These are phyloP conservation scores for Sugiyamaella castrensis DNA, from an alignment of 1,139 yeast genomes.

Conservation along the genomic window DNA sequence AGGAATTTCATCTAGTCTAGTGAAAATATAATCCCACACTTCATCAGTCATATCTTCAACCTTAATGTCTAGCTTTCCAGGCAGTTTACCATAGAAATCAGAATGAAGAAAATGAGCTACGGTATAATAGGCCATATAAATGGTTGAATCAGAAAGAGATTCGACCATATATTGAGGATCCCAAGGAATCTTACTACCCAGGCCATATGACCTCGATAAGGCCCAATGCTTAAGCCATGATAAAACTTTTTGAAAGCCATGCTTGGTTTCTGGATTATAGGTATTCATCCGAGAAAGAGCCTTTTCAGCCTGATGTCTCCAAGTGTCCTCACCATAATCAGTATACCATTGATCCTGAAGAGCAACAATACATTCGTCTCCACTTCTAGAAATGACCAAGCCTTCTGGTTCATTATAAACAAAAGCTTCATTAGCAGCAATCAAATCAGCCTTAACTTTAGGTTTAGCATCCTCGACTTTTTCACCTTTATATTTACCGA, in stretches of 20 bases:
- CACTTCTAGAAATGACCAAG: conserved; percentile 86
- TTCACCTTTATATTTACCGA: conserved; percentile 83
- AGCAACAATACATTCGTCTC: conserved; percentile 95
- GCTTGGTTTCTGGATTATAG: conserved; percentile 77
- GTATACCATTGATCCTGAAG: conserved; percentile 98
- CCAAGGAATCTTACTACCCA: conserved; percentile 97
- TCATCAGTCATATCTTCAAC: conserved; percentile 90
- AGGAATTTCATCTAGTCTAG: conserved; percentile 52
- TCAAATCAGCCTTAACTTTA: conserved; percentile 77
- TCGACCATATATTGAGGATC: conserved; percentile 91
- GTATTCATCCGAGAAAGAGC: conserved; percentile 77
- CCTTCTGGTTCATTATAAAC: conserved; percentile 93
- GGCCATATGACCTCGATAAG: conserved; percentile 91
- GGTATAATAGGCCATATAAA: conserved; percentile 95
- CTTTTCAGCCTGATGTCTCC: conserved; percentile 85
- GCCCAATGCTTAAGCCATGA: conserved; percentile 99
- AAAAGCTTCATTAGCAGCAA: conserved; percentile 76
- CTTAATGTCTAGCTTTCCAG: conserved; percentile 69
- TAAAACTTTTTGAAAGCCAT: conserved; percentile 91
- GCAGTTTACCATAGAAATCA: conserved; percentile 76
- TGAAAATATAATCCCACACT: conserved; percentile 88
- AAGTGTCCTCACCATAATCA: conserved; percentile 92
- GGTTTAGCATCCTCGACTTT: conserved; percentile 90
- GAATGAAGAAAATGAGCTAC: conserved; percentile 80
- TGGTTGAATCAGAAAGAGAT: conserved; percentile 92